A percentile compares a stretch with the other conserved stretches of the same genome.
These are phyloP conservation scores for Colletotrichum abscissum DNA, from an alignment of 2,329 filamentous ascomycete genomes.

Conservation along the genomic window DNA sequence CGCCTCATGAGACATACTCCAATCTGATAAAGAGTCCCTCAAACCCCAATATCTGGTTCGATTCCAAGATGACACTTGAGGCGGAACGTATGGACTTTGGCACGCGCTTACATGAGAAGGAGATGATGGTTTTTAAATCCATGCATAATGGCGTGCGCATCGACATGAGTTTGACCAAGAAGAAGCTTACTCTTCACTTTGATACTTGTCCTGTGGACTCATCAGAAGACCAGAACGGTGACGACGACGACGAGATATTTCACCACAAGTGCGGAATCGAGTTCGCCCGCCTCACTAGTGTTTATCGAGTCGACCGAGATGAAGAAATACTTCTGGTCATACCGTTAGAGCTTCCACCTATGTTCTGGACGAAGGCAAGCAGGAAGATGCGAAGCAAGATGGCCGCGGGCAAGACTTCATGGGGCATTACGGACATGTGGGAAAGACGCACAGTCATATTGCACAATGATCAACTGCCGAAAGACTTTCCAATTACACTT, in stretches of 20 bases:
- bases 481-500: slow-evolving; percentile 51
- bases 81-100: slow-evolving; percentile 70
- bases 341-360: slow-evolving; percentile 19
- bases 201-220: background rate
- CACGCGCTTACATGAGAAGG: slow-evolving; percentile 60
- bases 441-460: slow-evolving; percentile 59
- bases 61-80: slow-evolving; percentile 52
- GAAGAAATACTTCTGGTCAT: background rate
- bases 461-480: slow-evolving; percentile 46
- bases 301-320: slow-evolving; percentile 50
- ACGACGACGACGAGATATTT: slow-evolving; percentile 22
- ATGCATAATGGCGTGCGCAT: slow-evolving; percentile 44
- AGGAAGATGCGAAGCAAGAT: slow-evolving; percentile 36
- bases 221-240: slow-evolving; percentile 33
- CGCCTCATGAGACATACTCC: background rate
- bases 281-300: slow-evolving; percentile 57
- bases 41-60: slow-evolving; percentile 44
- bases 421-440: slow-evolving; percentile 59
- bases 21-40: slow-evolving; percentile 44
- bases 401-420: slow-evolving; percentile 39
- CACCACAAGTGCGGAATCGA: slow-evolving; percentile 56
- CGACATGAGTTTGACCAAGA: slow-evolving; percentile 51
- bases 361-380: slow-evolving; percentile 27
- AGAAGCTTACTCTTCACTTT: slow-evolving; percentile 55
- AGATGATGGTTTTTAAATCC: slow-evolving; percentile 70